Base-by-base conservation (phyloP, 805 yeast species). In the Pichia exigua region DNA sequence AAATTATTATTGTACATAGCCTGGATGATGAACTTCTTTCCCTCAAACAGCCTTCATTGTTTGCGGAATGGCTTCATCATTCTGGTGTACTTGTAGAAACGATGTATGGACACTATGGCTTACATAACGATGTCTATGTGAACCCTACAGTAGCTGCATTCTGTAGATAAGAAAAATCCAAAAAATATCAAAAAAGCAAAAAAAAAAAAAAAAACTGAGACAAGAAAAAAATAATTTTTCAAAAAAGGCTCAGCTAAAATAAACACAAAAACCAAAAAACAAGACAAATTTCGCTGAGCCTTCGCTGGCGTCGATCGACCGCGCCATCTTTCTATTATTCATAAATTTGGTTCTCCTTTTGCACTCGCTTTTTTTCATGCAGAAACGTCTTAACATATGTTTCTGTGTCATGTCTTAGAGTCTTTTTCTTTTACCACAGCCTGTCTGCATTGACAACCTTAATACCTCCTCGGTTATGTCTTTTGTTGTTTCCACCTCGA, bases 91-190 rank as follows among this genome's bases (percentile, higher is more conserved):
- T 54, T 0, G 61, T 62, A 47, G 58, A 54, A 12, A 45, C 59
- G 21, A 49, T 62, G 17, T 51, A 66, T 26, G 78, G 66, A 1
- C 63, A 72, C 41, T 74, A 74, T 66, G 92, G 95, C 1, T 48
- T 56, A 41, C 95, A 87, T 57, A 83, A 87, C 61, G 79, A 83
- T 45, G 87, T 85, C 22, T 83, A 78, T 62, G 61, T 66, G 32
- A 66, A 71, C 51, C 20, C 39, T 17, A 9, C 39, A n/a, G 39
- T 35, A 10, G 39, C 39, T 11, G n/a, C 17, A 30, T 12, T 30
- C 3, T 30, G 35, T 30, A 30, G 30, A 28, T 28, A n/a, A n/a
- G n/a, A n/a, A n/a, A n/a, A n/a, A n/a, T n/a, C n/a, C 17, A 35
- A n/a, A 35, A 35, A n/a, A 35, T 17, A 9, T 3, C 5, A 13